phyloP scores from a whole-genome alignment of 805 yeast genomes.

The Ogataea kodamae region DNA sequence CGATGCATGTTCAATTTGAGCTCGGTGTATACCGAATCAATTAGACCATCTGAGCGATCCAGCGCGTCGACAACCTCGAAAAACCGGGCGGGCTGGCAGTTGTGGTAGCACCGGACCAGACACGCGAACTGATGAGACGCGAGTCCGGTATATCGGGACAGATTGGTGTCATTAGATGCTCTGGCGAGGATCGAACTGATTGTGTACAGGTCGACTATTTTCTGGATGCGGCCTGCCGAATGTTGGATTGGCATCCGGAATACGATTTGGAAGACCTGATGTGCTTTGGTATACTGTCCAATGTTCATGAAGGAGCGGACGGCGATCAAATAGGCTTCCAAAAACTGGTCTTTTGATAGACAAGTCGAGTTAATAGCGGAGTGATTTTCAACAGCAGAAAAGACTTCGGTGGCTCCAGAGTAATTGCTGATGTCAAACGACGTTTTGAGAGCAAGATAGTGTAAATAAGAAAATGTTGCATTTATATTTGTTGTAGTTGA shows the following conservation, averaged over 20 bases:
- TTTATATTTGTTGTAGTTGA: no score
- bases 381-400: conserved; percentile 1
- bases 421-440: conserved; percentile 1
- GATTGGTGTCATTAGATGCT: conserved; percentile 10
- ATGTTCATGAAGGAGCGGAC: conserved; percentile 20
- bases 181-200: conserved; percentile 14
- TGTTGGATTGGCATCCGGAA: conserved; percentile 15
- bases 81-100: conserved; percentile 12
- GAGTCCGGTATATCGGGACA: conserved; percentile 13
- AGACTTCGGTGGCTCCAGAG: neutral
- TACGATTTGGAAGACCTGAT: conserved; percentile 18
- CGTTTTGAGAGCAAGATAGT: conserved; percentile 6
- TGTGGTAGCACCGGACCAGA: conserved; percentile 17
- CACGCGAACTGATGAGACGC: conserved; percentile 8
- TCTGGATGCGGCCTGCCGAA: conserved; percentile 1
- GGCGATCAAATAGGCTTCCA: conserved; percentile 18
- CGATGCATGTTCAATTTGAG: conserved; percentile 13
- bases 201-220: conserved; percentile 18
- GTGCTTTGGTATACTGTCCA: conserved; percentile 18
- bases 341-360: conserved; percentile 11
- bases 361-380: conserved; percentile 15
- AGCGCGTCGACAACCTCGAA: conserved; percentile 9
- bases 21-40: conserved; percentile 8
- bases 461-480: conserved; percentile 7
- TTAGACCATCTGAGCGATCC: conserved; percentile 1